These are phyloP conservation scores for Suillus discolor DNA, from an alignment of 768 basidiomycete species.

Conservation along the genomic window DNA sequence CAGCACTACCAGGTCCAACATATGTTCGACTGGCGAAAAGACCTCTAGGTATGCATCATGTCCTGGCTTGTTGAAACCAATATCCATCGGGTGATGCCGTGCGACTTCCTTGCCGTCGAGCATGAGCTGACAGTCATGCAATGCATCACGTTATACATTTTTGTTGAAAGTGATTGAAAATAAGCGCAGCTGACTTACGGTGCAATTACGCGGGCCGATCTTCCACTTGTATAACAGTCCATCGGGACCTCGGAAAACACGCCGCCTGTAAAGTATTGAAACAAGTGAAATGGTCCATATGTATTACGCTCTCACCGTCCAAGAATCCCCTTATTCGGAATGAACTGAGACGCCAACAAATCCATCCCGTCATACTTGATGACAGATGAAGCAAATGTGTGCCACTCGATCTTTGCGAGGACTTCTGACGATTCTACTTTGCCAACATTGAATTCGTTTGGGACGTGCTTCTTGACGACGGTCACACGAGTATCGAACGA, in stretches of 20 bases:
- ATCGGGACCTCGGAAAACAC: conserved; percentile 13
- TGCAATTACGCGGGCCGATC: conserved; percentile 6
- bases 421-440: conserved; percentile 22
- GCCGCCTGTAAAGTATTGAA: background rate
- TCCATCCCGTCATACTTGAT: conserved; percentile 28
- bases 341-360: conserved; percentile 18
- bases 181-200: conserved; percentile 4
- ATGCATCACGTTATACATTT: background rate
- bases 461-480: conserved; percentile 10
- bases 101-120: background rate
- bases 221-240: conserved; percentile 12
- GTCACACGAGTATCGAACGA: conserved; percentile 13
- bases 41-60: conserved; percentile 28
- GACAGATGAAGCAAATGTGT: conserved; percentile 19
- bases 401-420: conserved; percentile 32
- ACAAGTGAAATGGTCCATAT: background rate
- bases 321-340: conserved; percentile 11
- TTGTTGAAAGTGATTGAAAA: background rate
- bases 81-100: background rate
- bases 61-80: conserved; percentile 2
- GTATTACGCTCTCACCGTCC: conserved; percentile 7
- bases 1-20: conserved; percentile 31
- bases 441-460: conserved; percentile 12
- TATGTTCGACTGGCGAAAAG: conserved; percentile 21
- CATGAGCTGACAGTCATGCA: background rate